Evolutionary conservation across 139 green algal genomes (phyloP).

Genomic region (Picochlorum sp.): DNA sequence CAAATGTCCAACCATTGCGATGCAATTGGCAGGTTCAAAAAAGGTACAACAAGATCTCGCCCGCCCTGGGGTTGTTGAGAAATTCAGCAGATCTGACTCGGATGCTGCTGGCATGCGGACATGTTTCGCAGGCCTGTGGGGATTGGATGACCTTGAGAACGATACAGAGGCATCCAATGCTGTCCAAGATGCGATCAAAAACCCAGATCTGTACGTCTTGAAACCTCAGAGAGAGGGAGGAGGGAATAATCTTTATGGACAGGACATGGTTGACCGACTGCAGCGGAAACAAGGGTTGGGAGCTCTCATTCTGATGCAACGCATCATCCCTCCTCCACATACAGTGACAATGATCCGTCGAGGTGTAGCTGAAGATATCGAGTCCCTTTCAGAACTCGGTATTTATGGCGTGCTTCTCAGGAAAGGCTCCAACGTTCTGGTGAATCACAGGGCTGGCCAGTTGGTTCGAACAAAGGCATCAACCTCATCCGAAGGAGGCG

Average conservation of each 20-base stretch:
- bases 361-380: conserved; percentile 45
- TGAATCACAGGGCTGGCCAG: conserved; percentile 75
- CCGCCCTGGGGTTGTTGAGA: conserved; percentile 50
- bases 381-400: conserved; percentile 88
- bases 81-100: conserved; percentile 29
- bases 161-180: conserved; percentile 32
- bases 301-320: conserved; percentile 95
- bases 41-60: conserved; percentile 90
- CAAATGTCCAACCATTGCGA: conserved; percentile 78
- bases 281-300: conserved; percentile 40
- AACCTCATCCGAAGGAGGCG: conserved; percentile 81
- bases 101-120: conserved; percentile 45
- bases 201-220: conserved; percentile 80
- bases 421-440: conserved; percentile 43
- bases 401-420: conserved; percentile 72
- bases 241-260: conserved; percentile 95
- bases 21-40: conserved; percentile 91
- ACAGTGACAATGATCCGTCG: conserved; percentile 52
- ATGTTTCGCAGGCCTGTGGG: conserved; percentile 90
- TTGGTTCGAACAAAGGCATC: conserved; percentile 90
- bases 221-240: conserved; percentile 94
- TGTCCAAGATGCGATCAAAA: conserved; percentile 49
- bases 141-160: conserved; percentile 60
- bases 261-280: conserved; percentile 46
- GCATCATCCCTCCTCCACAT: conserved; percentile 72